Conservation (phyloP, 2,329 filamentous ascomycete genomes). For the Macrophomina phaseolina region DNA sequence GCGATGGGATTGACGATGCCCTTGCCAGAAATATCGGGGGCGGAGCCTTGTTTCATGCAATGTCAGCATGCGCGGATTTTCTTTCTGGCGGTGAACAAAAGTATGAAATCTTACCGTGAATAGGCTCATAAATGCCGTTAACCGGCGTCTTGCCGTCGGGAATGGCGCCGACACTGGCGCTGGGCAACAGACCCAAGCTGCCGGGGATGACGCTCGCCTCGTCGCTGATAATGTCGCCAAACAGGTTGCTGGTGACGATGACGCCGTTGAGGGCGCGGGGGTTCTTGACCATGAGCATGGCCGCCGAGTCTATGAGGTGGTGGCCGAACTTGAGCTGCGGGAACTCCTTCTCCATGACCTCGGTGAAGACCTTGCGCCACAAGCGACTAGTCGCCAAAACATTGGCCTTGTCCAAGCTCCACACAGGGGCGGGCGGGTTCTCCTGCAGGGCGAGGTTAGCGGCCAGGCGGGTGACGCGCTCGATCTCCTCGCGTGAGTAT, state of each 20-base stretch:
- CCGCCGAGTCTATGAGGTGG: conserved; percentile 94
- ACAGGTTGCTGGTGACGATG: conserved; percentile 90
- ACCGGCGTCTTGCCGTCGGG: conserved; percentile 84
- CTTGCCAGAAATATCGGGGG: conserved; percentile 91
- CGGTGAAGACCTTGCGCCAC: conserved; percentile 85
- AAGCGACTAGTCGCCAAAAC: conserved; percentile 88
- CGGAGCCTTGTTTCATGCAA: conserved; percentile 65
- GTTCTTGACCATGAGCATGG: conserved; percentile 97
- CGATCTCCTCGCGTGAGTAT: conserved; percentile 83
- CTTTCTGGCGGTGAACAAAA: background rate
- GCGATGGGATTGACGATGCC: conserved; percentile 92
- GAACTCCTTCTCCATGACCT: conserved; percentile 88
- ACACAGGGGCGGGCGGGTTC: conserved; percentile 77
- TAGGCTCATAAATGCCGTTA: conserved; percentile 97
- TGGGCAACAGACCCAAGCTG: conserved; percentile 84
- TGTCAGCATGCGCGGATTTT: background rate
- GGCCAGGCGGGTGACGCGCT: conserved; percentile 83
- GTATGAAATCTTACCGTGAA: conserved; percentile 72
- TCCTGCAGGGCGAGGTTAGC: conserved; percentile 79
- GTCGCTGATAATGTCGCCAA: conserved; percentile 95
- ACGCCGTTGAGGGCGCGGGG: conserved; percentile 86
- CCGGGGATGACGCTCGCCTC: conserved; percentile 95
- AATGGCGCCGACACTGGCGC: conserved; percentile 83
- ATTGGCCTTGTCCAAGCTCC: conserved; percentile 94
- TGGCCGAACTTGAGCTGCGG: conserved; percentile 83